Percentiles rank a stretch among this genome's conserved stretches.
phyloP scores from a whole-genome alignment of 352 stramenopile genomes.

The Globisporangium solare region DNA sequence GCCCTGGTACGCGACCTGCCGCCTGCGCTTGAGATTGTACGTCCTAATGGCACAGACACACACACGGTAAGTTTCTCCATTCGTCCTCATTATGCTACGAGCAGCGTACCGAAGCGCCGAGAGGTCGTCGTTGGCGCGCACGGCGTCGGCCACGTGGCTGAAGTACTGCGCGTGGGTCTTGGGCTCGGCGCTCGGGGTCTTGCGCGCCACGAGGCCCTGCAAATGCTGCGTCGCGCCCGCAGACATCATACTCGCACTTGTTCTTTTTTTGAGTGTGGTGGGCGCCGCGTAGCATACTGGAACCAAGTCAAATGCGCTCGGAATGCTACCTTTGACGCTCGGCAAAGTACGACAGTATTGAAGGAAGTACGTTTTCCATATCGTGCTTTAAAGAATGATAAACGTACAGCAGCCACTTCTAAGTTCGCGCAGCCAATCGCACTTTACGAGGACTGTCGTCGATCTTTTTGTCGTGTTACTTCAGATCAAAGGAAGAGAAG shows the following conservation, averaged over 20 bases:
- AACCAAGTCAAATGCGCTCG: neutral
- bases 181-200: constrained; percentile 40
- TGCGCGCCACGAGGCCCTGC: constrained; percentile 59
- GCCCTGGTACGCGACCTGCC: constrained; percentile 50
- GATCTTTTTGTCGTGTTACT: neutral
- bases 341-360: neutral
- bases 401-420: no score
- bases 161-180: constrained; percentile 68
- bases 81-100: no score
- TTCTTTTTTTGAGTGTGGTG: neutral
- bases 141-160: constrained; percentile 56
- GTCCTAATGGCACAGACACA: constrained; percentile 20
- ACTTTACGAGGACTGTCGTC: neutral
- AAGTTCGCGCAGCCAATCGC: neutral
- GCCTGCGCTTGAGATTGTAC: constrained; percentile 67
- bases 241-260: constrained; percentile 5
- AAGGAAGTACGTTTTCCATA: neutral
- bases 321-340: neutral
- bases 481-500: constrained; percentile 4
- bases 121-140: constrained; percentile 48
- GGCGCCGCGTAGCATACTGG: neutral
- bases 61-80: neutral
- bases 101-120: constrained; percentile 39
- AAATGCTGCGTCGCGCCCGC: constrained; percentile 39
- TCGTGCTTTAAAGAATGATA: neutral